A percentile compares a stretch with the other conserved stretches of the same genome.
phyloP scores from a whole-genome alignment of 805 yeast genomes.

The Pichia ethanolica region DNA sequence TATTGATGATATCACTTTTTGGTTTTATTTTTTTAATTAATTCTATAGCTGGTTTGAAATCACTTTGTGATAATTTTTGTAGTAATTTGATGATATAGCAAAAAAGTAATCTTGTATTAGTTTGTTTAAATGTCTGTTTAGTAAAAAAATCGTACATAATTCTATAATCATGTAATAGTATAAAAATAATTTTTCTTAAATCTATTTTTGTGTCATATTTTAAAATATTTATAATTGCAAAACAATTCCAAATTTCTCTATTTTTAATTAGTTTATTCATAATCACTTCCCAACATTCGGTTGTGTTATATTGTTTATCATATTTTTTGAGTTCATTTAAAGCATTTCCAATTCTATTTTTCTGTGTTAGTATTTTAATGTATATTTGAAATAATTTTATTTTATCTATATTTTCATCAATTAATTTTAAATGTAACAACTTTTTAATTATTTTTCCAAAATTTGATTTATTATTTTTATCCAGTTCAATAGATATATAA shows the following conservation, averaged over 20 bases:
- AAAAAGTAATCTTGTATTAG: background rate
- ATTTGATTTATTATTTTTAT: too few relatives aligned
- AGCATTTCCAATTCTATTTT: background rate
- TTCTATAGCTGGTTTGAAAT: background rate
- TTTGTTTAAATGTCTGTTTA: background rate
- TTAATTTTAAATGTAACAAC: background rate
- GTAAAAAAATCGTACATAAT: background rate
- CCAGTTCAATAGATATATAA: background rate
- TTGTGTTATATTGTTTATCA: background rate
- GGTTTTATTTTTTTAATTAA: background rate
- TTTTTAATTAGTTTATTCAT: background rate
- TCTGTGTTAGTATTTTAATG: background rate
- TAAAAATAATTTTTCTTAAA: background rate
- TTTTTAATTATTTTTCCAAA: too few relatives aligned
- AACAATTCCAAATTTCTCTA: background rate
- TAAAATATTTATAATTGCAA: conserved; percentile 1
- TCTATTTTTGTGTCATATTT: background rate
- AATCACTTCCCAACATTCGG: background rate
- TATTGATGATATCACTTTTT: background rate
- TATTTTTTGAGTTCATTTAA: background rate
- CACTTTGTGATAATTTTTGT: background rate
- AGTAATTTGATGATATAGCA: background rate
- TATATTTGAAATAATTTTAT: background rate
- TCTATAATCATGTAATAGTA: background rate
- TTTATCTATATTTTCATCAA: background rate